Conservation (phyloP, 2,329 filamentous ascomycete genomes). For the Sporothrix curviconia region DNA sequence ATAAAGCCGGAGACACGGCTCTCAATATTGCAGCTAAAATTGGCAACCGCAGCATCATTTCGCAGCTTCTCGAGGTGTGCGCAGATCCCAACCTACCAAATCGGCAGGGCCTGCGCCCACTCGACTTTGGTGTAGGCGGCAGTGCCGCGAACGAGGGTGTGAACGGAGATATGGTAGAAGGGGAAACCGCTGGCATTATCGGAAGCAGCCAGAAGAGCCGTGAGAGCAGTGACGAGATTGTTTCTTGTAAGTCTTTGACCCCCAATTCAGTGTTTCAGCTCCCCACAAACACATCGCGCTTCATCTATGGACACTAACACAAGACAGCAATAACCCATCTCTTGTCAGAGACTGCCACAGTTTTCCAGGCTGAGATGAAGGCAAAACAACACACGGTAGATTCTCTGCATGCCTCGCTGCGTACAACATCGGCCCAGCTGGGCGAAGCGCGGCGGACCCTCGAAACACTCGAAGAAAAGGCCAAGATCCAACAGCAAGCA, state of each 20-base stretch:
- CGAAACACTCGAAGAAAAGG: conserved; percentile 61
- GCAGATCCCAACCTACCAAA: conserved; percentile 91
- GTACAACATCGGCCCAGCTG: conserved; percentile 71
- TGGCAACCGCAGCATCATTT: conserved; percentile 88
- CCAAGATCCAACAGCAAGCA: conserved; percentile 58
- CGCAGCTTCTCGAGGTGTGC: conserved; percentile 91
- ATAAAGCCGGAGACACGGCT: conserved; percentile 90
- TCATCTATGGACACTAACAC: conserved; percentile 27
- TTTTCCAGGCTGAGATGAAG: conserved; percentile 74
- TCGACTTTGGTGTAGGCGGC: conserved; percentile 89
- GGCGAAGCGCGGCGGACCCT: conserved; percentile 69
- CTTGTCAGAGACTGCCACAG: conserved; percentile 68
- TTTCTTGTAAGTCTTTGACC: conserved; percentile 57
- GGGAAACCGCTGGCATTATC: conserved; percentile 39
- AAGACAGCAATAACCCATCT: conserved; percentile 70
- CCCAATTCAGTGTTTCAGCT: too few relatives aligned
- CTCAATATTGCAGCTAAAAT: conserved; percentile 90
- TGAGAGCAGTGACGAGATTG: conserved; percentile 73
- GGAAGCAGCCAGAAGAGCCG: conserved; percentile 50
- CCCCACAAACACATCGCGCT: too few relatives aligned
- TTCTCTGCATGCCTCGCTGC: conserved; percentile 70
- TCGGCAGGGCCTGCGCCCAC: conserved; percentile 75
- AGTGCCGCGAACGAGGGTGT: conserved; percentile 44
- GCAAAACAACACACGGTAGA: conserved; percentile 81
- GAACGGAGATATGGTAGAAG: conserved; percentile 35